phyloP scores from a whole-genome alignment of 2,329 filamentous ascomycete species.

The Thermothelomyces thermophilus region DNA sequence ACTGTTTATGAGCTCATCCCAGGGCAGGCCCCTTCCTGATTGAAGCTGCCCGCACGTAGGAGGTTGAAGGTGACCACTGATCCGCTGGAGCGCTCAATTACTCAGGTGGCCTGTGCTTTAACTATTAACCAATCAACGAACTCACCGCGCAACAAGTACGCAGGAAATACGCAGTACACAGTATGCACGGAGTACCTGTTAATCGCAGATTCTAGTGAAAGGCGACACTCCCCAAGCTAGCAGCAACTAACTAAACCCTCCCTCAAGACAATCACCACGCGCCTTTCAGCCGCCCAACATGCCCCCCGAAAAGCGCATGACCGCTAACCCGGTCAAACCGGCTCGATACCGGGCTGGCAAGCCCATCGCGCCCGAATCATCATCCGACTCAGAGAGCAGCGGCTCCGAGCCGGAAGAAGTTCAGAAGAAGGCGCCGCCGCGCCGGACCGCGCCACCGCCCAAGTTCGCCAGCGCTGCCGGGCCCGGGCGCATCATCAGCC shows the following conservation, averaged over 20 bases:
- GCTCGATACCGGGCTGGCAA: conserved; percentile 85
- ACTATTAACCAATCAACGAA: too few species aligned
- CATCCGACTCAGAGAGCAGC: conserved; percentile 26
- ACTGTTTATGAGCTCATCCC: too few species aligned
- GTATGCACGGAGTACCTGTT: too few species aligned
- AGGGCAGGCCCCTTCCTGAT: too few species aligned
- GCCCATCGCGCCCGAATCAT: conserved; percentile 47
- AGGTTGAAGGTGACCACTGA: too few species aligned
- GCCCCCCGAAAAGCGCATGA: conserved; percentile 76
- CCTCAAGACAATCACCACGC: not conserved
- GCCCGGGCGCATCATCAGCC: conserved; percentile 49
- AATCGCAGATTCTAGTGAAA: too few species aligned
- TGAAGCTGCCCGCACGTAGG: too few species aligned
- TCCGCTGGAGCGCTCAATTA: too few species aligned
- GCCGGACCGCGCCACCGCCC: conserved; percentile 46
- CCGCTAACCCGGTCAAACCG: conserved; percentile 76
- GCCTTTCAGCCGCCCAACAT: conserved; percentile 30
- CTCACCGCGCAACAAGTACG: too few species aligned
- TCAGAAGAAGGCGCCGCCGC: conserved; percentile 16
- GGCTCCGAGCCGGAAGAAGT: conserved; percentile 21
- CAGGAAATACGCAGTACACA: too few species aligned
- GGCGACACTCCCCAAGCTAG: not conserved
- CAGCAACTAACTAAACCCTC: not conserved
- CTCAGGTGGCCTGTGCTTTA: too few species aligned
- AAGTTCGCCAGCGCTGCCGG: conserved; percentile 43